phyloP scores from a whole-genome alignment of 495 filamentous ascomycete genomes.

The Lasiosphaeria hispida region DNA sequence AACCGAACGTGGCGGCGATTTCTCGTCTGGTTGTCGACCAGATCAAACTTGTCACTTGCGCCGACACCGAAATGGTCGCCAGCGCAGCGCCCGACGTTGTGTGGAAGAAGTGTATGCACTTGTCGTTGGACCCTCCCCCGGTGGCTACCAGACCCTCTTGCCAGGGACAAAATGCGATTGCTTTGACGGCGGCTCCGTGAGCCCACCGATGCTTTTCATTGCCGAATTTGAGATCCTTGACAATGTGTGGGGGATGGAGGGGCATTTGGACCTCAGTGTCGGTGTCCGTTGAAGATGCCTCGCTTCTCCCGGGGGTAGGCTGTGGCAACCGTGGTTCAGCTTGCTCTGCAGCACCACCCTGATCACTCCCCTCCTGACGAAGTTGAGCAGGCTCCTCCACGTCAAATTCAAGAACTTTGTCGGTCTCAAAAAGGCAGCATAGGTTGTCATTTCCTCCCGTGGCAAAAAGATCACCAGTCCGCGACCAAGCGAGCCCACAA shows the following conservation, averaged over 20 bases:
- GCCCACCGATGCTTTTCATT: conserved; percentile 69
- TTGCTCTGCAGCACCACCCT: background rate
- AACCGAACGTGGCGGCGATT: conserved; percentile 91
- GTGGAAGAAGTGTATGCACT: conserved; percentile 95
- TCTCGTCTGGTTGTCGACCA: conserved; percentile 86
- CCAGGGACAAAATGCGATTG: conserved; percentile 97
- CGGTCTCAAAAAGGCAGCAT: conserved; percentile 76
- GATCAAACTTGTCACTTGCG: conserved; percentile 89
- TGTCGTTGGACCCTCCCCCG: conserved; percentile 90
- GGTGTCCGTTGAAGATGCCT: conserved; percentile 9
- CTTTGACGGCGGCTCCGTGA: conserved; percentile 90
- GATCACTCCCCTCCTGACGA: background rate
- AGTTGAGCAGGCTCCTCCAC: background rate
- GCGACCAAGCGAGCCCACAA: conserved; percentile 88
- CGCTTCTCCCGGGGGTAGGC: background rate
- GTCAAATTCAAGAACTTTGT: conserved; percentile 49
- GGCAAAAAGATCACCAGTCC: conserved; percentile 71
- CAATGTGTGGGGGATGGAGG: background rate
- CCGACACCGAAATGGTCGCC: conserved; percentile 86
- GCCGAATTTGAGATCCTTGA: conserved; percentile 39
- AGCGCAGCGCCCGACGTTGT: conserved; percentile 79
- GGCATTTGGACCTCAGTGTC: conserved; percentile 12
- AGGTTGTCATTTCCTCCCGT: conserved; percentile 91
- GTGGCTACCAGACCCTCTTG: conserved; percentile 83
- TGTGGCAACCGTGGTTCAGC: conserved; percentile 4